phyloP scores from a whole-genome alignment of 306 rosid genomes.

The Glycyrrhiza uralensis region DNA sequence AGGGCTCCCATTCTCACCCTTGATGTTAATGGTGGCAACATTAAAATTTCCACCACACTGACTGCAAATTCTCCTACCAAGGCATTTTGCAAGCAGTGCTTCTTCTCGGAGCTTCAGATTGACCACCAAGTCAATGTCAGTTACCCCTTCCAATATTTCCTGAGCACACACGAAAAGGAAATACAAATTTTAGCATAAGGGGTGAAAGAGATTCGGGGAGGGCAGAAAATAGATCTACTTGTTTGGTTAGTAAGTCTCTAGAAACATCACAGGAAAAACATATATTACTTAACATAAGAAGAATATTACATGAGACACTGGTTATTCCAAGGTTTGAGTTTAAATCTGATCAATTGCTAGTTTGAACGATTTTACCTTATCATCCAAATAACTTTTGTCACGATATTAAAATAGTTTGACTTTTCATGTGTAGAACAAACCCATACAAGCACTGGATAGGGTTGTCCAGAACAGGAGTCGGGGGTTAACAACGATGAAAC shows the following conservation, averaged over 20 bases:
- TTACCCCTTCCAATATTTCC: conserved; percentile 86
- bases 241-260: background rate
- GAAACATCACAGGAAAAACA: conserved; percentile 11
- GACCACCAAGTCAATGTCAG: conserved; percentile 83
- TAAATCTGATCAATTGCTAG: background rate
- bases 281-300: background rate
- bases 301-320: background rate
- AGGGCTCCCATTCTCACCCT: conserved; percentile 65
- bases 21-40: conserved; percentile 65
- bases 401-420: background rate
- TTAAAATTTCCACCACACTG: conserved; percentile 87
- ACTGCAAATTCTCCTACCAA: conserved; percentile 85
- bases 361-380: background rate
- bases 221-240: background rate
- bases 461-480: background rate
- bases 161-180: conserved; percentile 28
- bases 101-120: conserved; percentile 86
- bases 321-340: background rate
- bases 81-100: conserved; percentile 83
- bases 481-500: background rate
- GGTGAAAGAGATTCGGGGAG: background rate
- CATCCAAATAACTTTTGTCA: background rate
- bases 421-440: too few species aligned
- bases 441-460: too few species aligned
- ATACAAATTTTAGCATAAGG: background rate